Percentiles rank a stretch among this genome's conserved stretches.
phyloP scores from a whole-genome alignment of 2,329 filamentous ascomycete genomes.

The Verticillium nonalfalfae region DNA sequence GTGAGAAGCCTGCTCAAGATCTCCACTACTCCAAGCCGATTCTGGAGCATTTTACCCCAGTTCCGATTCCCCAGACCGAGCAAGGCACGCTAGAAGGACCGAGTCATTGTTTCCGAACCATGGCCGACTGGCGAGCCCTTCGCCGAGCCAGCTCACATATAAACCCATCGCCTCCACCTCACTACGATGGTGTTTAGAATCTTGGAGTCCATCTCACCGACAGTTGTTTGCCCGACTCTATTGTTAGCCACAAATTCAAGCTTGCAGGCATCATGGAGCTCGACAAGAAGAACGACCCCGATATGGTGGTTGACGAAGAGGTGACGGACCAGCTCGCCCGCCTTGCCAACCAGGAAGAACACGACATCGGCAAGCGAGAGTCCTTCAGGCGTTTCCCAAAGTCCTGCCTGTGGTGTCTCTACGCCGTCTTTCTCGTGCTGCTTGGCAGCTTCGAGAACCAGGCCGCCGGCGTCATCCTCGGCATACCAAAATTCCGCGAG shows the following conservation, averaged over 20 bases:
- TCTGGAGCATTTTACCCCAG: not conserved
- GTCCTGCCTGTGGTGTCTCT: slow-evolving; percentile 25
- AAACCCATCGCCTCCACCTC: not conserved
- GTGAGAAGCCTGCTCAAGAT: not conserved
- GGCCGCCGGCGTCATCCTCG: slow-evolving; percentile 29
- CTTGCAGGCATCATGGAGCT: not conserved
- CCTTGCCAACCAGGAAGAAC: slow-evolving; percentile 18
- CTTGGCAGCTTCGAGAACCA: slow-evolving; percentile 33
- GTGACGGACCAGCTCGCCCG: not conserved
- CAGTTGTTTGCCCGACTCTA: no score
- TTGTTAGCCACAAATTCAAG: not conserved
- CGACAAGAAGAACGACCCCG: not conserved
- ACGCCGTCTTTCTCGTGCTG: slow-evolving; percentile 29
- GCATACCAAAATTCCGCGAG: slow-evolving; percentile 34
- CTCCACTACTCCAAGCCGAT: not conserved
- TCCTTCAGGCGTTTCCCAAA: slow-evolving; percentile 15
- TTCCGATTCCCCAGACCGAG: not conserved
- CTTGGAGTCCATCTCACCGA: not conserved
- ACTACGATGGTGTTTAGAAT: not conserved
- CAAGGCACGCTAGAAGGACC: not conserved
- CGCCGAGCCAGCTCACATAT: not conserved
- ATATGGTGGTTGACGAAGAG: not conserved
- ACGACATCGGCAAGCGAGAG: slow-evolving; percentile 13
- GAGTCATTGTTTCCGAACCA: not conserved
- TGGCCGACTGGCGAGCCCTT: not conserved